These are phyloP conservation scores for Aspergillus nanangensis DNA, from an alignment of 495 filamentous ascomycete genomes.

Conservation along the genomic window DNA sequence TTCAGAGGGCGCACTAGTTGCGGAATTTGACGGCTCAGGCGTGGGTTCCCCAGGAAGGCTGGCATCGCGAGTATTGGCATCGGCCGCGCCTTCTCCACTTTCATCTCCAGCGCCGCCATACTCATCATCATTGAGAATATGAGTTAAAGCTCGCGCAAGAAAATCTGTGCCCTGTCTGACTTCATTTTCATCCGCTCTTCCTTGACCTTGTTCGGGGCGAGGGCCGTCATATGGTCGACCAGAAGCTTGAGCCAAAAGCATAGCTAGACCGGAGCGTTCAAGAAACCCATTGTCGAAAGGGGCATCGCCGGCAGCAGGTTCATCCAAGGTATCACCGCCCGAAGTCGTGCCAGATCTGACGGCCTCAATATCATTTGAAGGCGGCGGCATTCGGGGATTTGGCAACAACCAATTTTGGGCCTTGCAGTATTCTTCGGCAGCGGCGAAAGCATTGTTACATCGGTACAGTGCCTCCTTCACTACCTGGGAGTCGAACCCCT, in stretches of 20 bases:
- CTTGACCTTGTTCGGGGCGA: conserved; percentile 16
- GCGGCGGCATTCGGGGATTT: conserved; percentile 56
- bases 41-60: conserved; percentile 8
- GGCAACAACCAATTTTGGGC: conserved; percentile 42
- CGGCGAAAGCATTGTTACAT: conserved; percentile 59
- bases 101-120: conserved; percentile 22
- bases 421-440: conserved; percentile 71
- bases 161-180: conserved; percentile 27
- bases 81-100: conserved; percentile 21
- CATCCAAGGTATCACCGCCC: conserved; percentile 27
- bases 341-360: conserved; percentile 23
- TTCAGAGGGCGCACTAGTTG: conserved; percentile 8
- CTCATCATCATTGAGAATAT: conserved; percentile 32
- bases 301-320: conserved; percentile 26
- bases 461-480: conserved; percentile 78
- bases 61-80: conserved; percentile 10
- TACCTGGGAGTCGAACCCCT: conserved; percentile 53
- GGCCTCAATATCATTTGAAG: conserved; percentile 50
- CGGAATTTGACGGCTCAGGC: conserved; percentile 15
- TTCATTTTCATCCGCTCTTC: conserved; percentile 20
- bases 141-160: conserved; percentile 32
- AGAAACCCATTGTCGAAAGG: conserved; percentile 24
- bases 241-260: conserved; percentile 34
- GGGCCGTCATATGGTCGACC: conserved; percentile 20
- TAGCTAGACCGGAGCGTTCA: conserved; percentile 32